Base-by-base conservation (phyloP, 148 eudicot species). In the Chenopodium album region DNA sequence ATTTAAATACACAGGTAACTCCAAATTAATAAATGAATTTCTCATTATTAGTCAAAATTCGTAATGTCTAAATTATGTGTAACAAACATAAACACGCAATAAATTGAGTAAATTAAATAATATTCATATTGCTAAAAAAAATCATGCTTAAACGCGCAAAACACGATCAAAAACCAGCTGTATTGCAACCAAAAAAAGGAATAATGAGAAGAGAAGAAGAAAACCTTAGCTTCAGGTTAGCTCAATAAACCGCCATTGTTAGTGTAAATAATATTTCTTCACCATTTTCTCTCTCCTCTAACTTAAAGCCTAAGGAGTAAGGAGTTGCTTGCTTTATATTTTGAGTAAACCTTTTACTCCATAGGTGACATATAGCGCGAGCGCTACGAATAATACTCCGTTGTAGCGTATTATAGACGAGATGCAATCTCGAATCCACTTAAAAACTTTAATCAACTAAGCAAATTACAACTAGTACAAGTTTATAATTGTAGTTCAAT, bases 1-100 rank as follows among this genome's bases (percentile, higher is more conserved):
- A 32, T 17, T 6, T 32, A 32, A 54, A 32, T 1, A 11, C 46
- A 9, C 1, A 22, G 7, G 2, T 65, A 1, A 66, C 14, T 29
- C 4, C 12, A 66, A 10, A 7, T 1, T 71, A 9, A 72, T 72
- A 1, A 46, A 44, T 72, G 19, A 56, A 56, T 56, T 56, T 56
- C 62, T 56, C 22, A 4, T 56, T 17, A 56, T 56, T 56, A 56
- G 20, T 56, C 62, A 56, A 56, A 56, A 2, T 56, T 16, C 22
- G 1, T 48, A 9, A 56, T 56, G 60, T 13, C 20, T 56, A 13
- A 56, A 13, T 16, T 2, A 56, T 77, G 82, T 68, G 79, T 83
- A 26, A 11, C 26, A 74, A 37, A 74, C 76, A 37, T 72, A 37
- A 73, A 63, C 82, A 78, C 85, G 81, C 78, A 0, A 83, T 65